Percentiles rank a stretch among this genome's conserved stretches.
These are phyloP conservation scores for Citrus maxima DNA, from an alignment of 345 rosid species.

Conservation along the genomic window DNA sequence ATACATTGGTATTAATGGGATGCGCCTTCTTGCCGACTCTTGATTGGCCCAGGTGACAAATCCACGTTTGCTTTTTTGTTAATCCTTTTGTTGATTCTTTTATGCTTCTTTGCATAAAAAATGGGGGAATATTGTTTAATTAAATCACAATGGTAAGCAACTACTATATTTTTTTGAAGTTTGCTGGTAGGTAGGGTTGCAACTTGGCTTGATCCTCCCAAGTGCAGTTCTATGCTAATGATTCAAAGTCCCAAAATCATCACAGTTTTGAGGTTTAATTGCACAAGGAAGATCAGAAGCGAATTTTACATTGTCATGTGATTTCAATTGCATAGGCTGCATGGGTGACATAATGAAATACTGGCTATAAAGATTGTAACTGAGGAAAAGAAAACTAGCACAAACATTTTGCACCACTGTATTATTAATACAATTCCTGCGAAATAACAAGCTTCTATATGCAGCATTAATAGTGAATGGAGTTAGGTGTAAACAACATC, in stretches of 20 bases:
- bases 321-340: background rate
- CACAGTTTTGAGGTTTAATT: background rate
- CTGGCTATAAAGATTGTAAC: background rate
- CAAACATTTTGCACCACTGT: background rate
- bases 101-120: background rate
- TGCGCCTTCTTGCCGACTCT: conserved; percentile 82
- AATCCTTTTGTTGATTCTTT: background rate
- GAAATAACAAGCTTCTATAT: background rate
- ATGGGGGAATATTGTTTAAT: background rate
- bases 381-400: background rate
- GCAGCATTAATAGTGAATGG: background rate
- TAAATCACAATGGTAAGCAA: background rate
- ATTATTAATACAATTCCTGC: background rate
- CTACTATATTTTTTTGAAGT: background rate
- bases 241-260: background rate
- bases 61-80: conserved; percentile 2
- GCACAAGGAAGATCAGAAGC: background rate
- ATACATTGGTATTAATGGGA: conserved; percentile 73
- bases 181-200: background rate
- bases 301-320: background rate
- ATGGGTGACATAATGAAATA: background rate
- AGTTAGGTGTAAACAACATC: background rate
- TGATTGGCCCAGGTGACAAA: conserved; percentile 51
- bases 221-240: too few relatives aligned
- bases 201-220: background rate